These are phyloP conservation scores for Apiotrichum gracile DNA, from an alignment of 1,284 basidiomycete species.

Conservation along the genomic window DNA sequence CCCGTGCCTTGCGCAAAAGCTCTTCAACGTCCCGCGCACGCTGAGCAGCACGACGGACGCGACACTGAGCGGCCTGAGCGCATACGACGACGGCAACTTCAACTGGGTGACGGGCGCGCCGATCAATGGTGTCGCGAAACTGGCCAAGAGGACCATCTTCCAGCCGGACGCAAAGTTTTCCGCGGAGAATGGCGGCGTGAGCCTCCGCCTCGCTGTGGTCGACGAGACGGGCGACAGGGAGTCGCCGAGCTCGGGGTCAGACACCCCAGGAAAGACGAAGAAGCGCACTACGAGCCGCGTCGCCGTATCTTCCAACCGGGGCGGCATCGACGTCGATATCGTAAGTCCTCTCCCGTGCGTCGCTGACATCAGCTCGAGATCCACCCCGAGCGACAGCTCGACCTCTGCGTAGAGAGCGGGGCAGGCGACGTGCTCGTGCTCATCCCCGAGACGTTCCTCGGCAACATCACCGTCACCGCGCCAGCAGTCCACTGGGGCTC, in stretches of 20 bases:
- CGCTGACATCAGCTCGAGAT: slow-evolving; percentile 28
- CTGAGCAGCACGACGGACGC: slow-evolving; percentile 29
- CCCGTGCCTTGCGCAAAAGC: slow-evolving; percentile 23
- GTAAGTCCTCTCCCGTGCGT: slow-evolving; percentile 16
- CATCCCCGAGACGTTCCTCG: slow-evolving; percentile 32
- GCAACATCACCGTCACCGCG: slow-evolving; percentile 22
- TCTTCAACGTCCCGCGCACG: slow-evolving; percentile 27
- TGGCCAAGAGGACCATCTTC: slow-evolving; percentile 31
- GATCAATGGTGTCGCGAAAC: slow-evolving; percentile 35
- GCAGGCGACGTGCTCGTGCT: slow-evolving; percentile 37
- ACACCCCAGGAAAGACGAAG: background rate
- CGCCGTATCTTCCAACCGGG: slow-evolving; percentile 25
- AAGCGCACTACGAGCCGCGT: slow-evolving; percentile 35
- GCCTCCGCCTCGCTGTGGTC: slow-evolving; percentile 28
- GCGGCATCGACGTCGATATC: slow-evolving; percentile 36
- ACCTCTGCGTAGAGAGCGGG: slow-evolving; percentile 28
- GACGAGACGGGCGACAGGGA: slow-evolving; percentile 18
- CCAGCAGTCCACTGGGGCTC: too few species aligned
- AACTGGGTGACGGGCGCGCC: slow-evolving; percentile 33
- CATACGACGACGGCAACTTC: slow-evolving; percentile 15
- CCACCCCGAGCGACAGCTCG: slow-evolving; percentile 16
- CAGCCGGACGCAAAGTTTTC: slow-evolving; percentile 32
- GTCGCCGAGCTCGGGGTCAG: too few species aligned
- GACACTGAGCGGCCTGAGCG: slow-evolving; percentile 20
- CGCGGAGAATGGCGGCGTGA: slow-evolving; percentile 32